phyloP scores from a whole-genome alignment of 495 filamentous ascomycete genomes.

The Peziza echinospora region DNA sequence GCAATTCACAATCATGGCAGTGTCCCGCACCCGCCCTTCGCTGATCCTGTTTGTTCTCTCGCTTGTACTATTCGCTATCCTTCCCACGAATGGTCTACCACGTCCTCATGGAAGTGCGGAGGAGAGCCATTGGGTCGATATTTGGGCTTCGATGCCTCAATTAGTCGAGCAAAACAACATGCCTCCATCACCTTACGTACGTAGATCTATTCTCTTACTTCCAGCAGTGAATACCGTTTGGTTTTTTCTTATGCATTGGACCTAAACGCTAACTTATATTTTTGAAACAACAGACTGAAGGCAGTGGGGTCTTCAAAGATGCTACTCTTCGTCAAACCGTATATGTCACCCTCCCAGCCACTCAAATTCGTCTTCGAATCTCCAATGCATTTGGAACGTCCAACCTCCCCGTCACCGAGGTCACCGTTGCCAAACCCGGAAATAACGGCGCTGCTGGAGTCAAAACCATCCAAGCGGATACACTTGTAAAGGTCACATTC shows the following conservation, averaged over 20 bases:
- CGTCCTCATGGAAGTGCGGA: no score
- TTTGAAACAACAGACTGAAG: no score
- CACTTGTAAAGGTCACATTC: conserved; percentile 35
- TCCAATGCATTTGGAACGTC: conserved; percentile 45
- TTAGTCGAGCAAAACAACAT: conserved; percentile 40
- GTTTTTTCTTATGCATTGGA: no score
- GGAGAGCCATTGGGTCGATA: conserved; percentile 42
- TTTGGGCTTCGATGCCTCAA: conserved; percentile 48
- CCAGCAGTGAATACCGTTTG: no score
- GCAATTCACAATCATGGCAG: no score
- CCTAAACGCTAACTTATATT: no score
- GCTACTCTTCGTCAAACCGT: conserved; percentile 48
- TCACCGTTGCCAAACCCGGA: conserved; percentile 35
- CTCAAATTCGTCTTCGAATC: conserved; percentile 38
- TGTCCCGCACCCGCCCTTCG: no score
- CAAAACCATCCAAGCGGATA: conserved; percentile 28
- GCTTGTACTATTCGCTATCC: no score
- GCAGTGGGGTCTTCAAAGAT: no score
- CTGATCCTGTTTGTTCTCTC: no score
- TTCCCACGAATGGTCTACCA: no score
- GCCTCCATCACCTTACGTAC: conserved; percentile 42
- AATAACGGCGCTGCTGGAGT: conserved; percentile 29
- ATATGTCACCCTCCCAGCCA: conserved; percentile 31
- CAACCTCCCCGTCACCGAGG: conserved; percentile 37
- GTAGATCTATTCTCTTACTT: conserved; percentile 39